These are phyloP conservation scores for Dactylellina drechsleri DNA, from an alignment of 2,329 filamentous ascomycete genomes.

Conservation along the genomic window DNA sequence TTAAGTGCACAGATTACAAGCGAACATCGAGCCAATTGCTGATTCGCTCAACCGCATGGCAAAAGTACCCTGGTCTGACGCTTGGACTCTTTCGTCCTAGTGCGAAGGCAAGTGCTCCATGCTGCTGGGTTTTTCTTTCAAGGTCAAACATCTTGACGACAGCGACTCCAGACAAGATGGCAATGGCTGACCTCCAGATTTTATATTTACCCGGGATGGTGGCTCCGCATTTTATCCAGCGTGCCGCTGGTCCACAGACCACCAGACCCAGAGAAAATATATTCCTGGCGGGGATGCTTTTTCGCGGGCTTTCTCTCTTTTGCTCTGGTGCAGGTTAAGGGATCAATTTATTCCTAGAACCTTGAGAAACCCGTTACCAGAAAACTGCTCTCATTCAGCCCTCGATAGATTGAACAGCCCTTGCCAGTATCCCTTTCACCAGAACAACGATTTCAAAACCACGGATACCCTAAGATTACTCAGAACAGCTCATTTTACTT, in stretches of 20 bases:
- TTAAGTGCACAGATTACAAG: slow-evolving; percentile 50
- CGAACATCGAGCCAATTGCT: slow-evolving; percentile 26
- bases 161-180: slow-evolving; percentile 39
- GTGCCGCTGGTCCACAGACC: slow-evolving; percentile 42
- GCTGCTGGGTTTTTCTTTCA: slow-evolving; percentile 31
- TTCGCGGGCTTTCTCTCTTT: slow-evolving; percentile 10
- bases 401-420: slow-evolving; percentile 46
- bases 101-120: slow-evolving; percentile 26
- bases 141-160: slow-evolving; percentile 26
- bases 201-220: slow-evolving; percentile 50
- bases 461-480: slow-evolving; percentile 37
- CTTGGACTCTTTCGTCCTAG: slow-evolving; percentile 45
- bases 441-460: slow-evolving; percentile 14
- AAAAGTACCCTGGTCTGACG: slow-evolving; percentile 22
- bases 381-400: slow-evolving; percentile 34
- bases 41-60: slow-evolving; percentile 35
- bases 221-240: slow-evolving; percentile 51
- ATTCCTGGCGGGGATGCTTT: no score
- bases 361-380: slow-evolving; percentile 13
- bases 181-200: slow-evolving; percentile 44
- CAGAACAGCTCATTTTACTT: slow-evolving; percentile 6
- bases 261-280: slow-evolving; percentile 1
- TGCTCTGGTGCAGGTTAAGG: slow-evolving; percentile 28
- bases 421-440: slow-evolving; percentile 34
- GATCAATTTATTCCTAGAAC: slow-evolving; percentile 7